Percentiles rank a stretch among this genome's conserved stretches.
Conservation (phyloP, 179 eudicot species). For the Silene noctiflora region DNA sequence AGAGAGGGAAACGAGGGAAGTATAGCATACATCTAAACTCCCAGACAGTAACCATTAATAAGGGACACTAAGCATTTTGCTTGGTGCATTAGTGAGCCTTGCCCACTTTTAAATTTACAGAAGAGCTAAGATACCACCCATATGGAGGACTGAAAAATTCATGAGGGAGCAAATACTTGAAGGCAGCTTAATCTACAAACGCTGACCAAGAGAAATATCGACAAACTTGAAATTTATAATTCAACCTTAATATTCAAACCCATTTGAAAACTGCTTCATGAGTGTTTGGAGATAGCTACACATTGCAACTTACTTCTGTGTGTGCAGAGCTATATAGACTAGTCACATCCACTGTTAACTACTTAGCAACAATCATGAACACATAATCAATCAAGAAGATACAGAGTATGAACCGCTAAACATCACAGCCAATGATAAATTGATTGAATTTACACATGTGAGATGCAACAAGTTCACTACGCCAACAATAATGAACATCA, state of each 20-base stretch:
- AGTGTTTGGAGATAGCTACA: too few relatives aligned
- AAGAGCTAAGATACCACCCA: background rate
- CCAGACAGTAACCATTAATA: background rate
- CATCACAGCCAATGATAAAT: background rate
- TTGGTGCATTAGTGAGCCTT: background rate
- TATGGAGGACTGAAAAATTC: background rate
- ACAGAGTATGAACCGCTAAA: background rate
- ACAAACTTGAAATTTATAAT: background rate
- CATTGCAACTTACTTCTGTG: background rate
- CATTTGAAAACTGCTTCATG: background rate
- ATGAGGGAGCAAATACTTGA: background rate
- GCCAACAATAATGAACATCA: background rate
- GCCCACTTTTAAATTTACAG: background rate
- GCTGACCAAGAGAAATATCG: background rate
- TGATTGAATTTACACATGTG: background rate
- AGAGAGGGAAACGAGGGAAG: background rate
- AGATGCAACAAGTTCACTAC: background rate
- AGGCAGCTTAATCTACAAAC: background rate
- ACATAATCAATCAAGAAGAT: too few relatives aligned
- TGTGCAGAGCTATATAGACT: background rate
- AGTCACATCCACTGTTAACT: too few relatives aligned
- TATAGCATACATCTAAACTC: conserved; percentile 1
- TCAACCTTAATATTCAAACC: background rate
- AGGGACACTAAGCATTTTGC: background rate
- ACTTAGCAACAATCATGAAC: too few relatives aligned